These are phyloP conservation scores for Curvularia verruculosa DNA, from an alignment of 2,329 filamentous ascomycete species.

Conservation along the genomic window DNA sequence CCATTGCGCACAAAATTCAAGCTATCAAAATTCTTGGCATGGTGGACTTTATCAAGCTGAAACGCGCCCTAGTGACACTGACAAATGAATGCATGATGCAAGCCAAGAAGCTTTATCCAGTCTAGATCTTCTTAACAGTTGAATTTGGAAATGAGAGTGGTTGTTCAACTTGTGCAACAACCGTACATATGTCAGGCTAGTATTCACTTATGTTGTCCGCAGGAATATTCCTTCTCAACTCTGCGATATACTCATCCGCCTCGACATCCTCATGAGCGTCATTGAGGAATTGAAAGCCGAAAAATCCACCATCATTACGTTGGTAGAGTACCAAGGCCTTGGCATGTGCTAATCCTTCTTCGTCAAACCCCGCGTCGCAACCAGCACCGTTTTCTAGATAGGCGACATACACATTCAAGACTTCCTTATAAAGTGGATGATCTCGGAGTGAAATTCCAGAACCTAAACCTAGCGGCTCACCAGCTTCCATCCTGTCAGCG, in stretches of 20 bases:
- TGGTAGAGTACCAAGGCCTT: not conserved
- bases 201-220: not conserved
- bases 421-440: not conserved
- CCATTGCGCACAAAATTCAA: not conserved
- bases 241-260: not conserved
- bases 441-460: not conserved
- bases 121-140: not conserved
- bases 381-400: not conserved
- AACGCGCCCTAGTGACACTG: not conserved
- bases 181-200: not conserved
- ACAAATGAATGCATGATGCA: not conserved
- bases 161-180: not conserved
- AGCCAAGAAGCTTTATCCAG: not conserved
- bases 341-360: not conserved
- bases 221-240: not conserved
- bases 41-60: not conserved
- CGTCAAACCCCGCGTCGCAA: not conserved
- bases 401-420: not conserved
- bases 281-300: not conserved
- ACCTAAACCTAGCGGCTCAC: not conserved
- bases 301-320: not conserved
- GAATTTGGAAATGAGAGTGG: not conserved
- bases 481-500: not conserved
- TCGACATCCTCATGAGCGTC: not conserved
- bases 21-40: not conserved